These are phyloP conservation scores for Asterophora lycoperdoides DNA, from an alignment of 768 basidiomycete species.

Conservation along the genomic window DNA sequence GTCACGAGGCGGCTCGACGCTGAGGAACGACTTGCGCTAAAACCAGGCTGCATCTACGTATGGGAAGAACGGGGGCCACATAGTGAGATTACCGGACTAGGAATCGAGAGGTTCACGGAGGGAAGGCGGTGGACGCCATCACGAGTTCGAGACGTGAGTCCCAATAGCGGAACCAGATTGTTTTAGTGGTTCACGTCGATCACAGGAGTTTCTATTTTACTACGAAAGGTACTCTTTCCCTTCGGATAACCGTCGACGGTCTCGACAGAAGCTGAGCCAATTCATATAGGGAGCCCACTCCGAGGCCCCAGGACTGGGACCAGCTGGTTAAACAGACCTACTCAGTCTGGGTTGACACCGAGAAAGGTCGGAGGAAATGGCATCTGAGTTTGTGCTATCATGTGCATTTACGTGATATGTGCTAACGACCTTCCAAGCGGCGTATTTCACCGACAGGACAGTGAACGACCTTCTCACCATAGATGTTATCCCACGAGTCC, in stretches of 20 bases:
- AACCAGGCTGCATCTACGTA: constrained; percentile 52
- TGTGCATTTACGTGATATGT: constrained; percentile 7
- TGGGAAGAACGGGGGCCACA: constrained; percentile 78
- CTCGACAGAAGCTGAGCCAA: not conserved
- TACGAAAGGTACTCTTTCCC: constrained; percentile 66
- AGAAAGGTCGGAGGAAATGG: constrained; percentile 70
- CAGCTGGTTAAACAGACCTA: constrained; percentile 81
- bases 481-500: constrained; percentile 58
- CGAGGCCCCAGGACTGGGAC: constrained; percentile 52
- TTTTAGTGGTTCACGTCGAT: constrained; percentile 11
- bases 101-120: constrained; percentile 84
- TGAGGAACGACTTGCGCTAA: constrained; percentile 61
- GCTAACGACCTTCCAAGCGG: constrained; percentile 41
- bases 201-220: constrained; percentile 80
- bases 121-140: constrained; percentile 81
- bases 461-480: constrained; percentile 69
- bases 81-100: constrained; percentile 70
- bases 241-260: constrained; percentile 11
- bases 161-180: constrained; percentile 11
- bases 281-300: not conserved
- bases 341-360: constrained; percentile 69
- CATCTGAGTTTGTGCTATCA: constrained; percentile 62
- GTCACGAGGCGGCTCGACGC: constrained; percentile 75
- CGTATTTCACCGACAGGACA: constrained; percentile 77
- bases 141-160: constrained; percentile 71